Conservation (phyloP, 2,329 filamentous ascomycete species). For the Ophiostoma triangulosporum region DNA sequence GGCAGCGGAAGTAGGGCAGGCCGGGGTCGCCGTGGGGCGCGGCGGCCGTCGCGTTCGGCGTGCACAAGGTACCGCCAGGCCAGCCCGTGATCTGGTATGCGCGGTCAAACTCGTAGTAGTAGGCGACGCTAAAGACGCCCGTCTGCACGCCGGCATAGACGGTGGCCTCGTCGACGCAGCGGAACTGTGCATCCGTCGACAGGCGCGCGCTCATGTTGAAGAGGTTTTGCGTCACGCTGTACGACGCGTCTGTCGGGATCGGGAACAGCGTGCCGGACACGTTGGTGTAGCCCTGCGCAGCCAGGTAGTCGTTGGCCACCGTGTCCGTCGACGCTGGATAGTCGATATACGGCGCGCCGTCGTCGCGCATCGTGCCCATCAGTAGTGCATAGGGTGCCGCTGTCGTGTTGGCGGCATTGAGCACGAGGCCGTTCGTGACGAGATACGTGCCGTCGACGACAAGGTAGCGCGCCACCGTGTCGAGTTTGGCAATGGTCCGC, state of each 20-base stretch:
- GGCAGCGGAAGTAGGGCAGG: slow-evolving; percentile 36
- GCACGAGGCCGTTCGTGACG: slow-evolving; percentile 29
- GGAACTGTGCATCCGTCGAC: slow-evolving; percentile 44
- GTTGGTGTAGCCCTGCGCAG: slow-evolving; percentile 19
- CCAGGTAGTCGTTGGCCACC: slow-evolving; percentile 21
- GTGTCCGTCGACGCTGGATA: slow-evolving; percentile 23
- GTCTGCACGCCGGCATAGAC: slow-evolving; percentile 33
- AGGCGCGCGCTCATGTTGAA: slow-evolving; percentile 42
- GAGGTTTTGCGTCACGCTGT: slow-evolving; percentile 37
- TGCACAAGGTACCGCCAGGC: slow-evolving; percentile 38
- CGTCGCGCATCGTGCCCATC: slow-evolving; percentile 40
- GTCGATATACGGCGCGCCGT: slow-evolving; percentile 39
- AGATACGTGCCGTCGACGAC: slow-evolving; percentile 47
- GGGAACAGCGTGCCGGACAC: slow-evolving; percentile 35
- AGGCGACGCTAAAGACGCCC: slow-evolving; percentile 33
- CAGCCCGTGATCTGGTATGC: slow-evolving; percentile 39
- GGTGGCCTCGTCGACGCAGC: slow-evolving; percentile 46
- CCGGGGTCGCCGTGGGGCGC: slow-evolving; percentile 29
- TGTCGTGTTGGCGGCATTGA: slow-evolving; percentile 23
- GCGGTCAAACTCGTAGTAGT: slow-evolving; percentile 48
- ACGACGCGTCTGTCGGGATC: slow-evolving; percentile 26
- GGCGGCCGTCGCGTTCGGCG: slow-evolving; percentile 22
- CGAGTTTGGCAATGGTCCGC: slow-evolving; percentile 25
- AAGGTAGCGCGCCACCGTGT: slow-evolving; percentile 33
- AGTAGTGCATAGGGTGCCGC: slow-evolving; percentile 38